Percentiles rank a stretch among this genome's conserved stretches.
Evolutionary conservation across 345 rosid species (phyloP).

Genomic region (Populus nigra): DNA sequence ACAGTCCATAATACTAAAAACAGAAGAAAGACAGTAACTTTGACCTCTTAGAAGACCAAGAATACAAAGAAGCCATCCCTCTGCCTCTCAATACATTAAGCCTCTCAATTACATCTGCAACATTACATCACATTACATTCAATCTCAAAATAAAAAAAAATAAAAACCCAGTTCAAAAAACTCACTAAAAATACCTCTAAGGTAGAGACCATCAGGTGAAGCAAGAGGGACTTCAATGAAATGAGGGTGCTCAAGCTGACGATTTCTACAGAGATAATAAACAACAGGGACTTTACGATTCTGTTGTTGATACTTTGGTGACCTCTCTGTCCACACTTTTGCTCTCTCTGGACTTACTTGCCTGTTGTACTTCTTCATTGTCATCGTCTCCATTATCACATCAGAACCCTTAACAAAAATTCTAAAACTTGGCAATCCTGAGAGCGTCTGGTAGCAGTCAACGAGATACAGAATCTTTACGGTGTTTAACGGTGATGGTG

Average conservation of each 20-base stretch:
- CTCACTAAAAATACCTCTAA: slow-evolving; percentile 51
- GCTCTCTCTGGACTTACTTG: slow-evolving; percentile 93
- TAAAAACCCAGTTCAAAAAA: background rate
- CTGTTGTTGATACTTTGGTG: slow-evolving; percentile 71
- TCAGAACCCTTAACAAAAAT: slow-evolving; percentile 15
- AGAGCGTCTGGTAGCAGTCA: background rate
- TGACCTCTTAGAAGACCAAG: slow-evolving; percentile 93
- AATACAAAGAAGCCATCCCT: slow-evolving; percentile 87
- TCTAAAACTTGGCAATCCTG: slow-evolving; percentile 30
- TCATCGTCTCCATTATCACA: slow-evolving; percentile 53
- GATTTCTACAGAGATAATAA: slow-evolving; percentile 83
- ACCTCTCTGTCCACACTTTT: slow-evolving; percentile 91
- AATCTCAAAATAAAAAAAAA: background rate
- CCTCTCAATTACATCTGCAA: slow-evolving; percentile 75
- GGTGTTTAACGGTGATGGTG: background rate
- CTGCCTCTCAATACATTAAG: slow-evolving; percentile 90
- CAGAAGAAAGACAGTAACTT: background rate
- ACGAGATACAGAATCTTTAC: background rate
- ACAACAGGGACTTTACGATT: slow-evolving; percentile 74
- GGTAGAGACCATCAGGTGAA: slow-evolving; percentile 69
- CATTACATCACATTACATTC: background rate
- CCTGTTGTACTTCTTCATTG: slow-evolving; percentile 64
- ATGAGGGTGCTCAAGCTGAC: slow-evolving; percentile 98
- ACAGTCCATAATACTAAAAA: background rate
- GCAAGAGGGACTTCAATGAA: slow-evolving; percentile 83